These are phyloP conservation scores for Monosporozyma unispora DNA, from an alignment of 805 yeast genomes.

Conservation along the genomic window DNA sequence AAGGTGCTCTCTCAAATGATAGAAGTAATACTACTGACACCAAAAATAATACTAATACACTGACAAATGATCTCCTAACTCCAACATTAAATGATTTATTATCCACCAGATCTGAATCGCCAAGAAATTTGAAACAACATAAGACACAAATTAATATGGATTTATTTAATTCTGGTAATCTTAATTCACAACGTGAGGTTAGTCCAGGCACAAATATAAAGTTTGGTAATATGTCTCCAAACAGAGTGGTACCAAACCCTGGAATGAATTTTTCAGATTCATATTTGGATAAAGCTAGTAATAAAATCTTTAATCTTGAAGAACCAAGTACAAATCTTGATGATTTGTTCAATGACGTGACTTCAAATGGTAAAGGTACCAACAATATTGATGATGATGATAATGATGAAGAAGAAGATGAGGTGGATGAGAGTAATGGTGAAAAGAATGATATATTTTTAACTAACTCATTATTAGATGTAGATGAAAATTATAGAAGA, in stretches of 20 bases:
- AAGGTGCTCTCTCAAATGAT: background rate
- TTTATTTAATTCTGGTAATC: background rate
- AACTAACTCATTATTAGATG: background rate
- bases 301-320: background rate
- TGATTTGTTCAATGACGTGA: slow-evolving; percentile 3
- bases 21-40: background rate
- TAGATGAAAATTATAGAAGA: slow-evolving; percentile 10
- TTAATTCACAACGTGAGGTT: background rate
- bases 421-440: background rate
- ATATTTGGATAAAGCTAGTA: background rate
- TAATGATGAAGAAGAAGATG: background rate
- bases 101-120: background rate
- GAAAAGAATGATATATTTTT: background rate
- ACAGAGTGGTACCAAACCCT: background rate
- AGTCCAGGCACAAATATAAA: background rate
- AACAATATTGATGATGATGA: background rate
- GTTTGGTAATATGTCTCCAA: background rate
- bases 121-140: background rate
- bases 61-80: background rate
- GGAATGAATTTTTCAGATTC: background rate
- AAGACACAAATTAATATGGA: background rate
- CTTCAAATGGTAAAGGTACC: background rate
- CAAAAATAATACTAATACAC: background rate
- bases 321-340: slow-evolving; percentile 5
- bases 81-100: background rate